Evolutionary conservation across 495 filamentous ascomycete genomes (phyloP).

Genomic region (Choiromyces venosus): DNA sequence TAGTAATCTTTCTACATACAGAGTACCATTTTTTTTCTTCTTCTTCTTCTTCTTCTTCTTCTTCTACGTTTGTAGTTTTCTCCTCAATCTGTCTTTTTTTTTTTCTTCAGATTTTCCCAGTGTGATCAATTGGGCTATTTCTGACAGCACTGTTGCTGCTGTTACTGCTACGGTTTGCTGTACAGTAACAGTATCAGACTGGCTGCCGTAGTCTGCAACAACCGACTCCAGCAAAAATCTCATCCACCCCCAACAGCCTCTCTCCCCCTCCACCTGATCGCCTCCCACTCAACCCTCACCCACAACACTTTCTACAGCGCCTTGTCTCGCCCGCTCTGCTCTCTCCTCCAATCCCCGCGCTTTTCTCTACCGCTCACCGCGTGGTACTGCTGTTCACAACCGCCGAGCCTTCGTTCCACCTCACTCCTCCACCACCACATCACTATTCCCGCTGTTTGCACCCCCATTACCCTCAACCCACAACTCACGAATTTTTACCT

Average conservation of each 20-base stretch:
- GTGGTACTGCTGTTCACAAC: background rate
- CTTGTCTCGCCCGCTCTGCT: background rate
- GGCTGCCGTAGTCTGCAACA: background rate
- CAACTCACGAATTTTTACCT: background rate
- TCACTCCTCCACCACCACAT: background rate
- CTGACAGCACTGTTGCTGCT: background rate
- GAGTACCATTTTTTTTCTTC: too few species aligned
- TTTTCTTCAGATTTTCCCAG: background rate
- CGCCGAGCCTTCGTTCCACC: background rate
- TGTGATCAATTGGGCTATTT: background rate
- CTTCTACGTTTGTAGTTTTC: conserved; percentile 26
- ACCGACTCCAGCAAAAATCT: background rate
- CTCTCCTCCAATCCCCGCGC: background rate
- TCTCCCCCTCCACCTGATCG: background rate
- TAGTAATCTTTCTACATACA: too few species aligned
- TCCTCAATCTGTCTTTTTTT: conserved; percentile 21
- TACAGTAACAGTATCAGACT: background rate
- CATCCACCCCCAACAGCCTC: background rate
- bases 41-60: conserved; percentile 21
- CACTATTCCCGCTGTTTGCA: background rate
- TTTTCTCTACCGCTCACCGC: background rate
- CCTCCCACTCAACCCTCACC: background rate
- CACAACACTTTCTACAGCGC: background rate
- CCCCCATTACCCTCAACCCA: background rate
- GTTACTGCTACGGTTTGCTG: background rate